phyloP scores from a whole-genome alignment of 2,329 filamentous ascomycete genomes.

The Monosporascus ibericus region DNA sequence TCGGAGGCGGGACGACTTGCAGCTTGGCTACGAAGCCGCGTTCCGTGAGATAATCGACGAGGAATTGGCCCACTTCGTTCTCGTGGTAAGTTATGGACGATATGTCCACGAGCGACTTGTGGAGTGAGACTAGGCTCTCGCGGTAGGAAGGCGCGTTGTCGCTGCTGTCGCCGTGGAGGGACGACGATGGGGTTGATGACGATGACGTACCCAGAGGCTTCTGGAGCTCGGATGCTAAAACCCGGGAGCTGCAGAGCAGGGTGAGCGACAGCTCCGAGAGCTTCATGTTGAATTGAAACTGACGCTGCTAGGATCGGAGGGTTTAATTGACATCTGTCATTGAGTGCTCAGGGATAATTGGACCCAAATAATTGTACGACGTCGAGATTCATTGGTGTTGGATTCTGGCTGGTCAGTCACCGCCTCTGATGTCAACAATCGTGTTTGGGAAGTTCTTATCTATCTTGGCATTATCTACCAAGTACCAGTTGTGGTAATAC shows the following conservation, averaged over 20 bases:
- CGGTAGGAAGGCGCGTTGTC: constrained; percentile 32
- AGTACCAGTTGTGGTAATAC: too few species aligned
- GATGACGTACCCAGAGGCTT: constrained; percentile 6
- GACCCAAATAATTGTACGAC: too few species aligned
- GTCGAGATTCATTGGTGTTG: too few species aligned
- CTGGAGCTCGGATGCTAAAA: constrained; percentile 6
- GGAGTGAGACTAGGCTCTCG: constrained; percentile 59
- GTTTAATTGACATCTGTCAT: too few species aligned
- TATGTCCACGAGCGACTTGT: constrained; percentile 68
- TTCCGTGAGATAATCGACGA: constrained; percentile 57
- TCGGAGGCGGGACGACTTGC: constrained; percentile 33
- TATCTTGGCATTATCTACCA: too few species aligned
- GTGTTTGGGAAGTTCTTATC: too few species aligned
- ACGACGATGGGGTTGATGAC: not conserved
- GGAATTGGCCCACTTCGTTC: constrained; percentile 58
- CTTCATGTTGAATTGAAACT: constrained; percentile 7
- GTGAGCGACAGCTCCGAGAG: constrained; percentile 3
- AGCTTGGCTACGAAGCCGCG: constrained; percentile 37
- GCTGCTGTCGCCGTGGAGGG: constrained; percentile 2
- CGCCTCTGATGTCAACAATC: too few species aligned
- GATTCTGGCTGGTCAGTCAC: too few species aligned
- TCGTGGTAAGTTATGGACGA: constrained; percentile 69
- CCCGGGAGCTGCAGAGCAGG: constrained; percentile 9
- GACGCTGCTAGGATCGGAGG: not conserved
- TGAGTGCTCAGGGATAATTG: too few species aligned